A percentile compares a stretch with the other conserved stretches of the same genome.
Evolutionary conservation across 257 asterid species (phyloP).

Genomic region (Capsicum rhomboideum): DNA sequence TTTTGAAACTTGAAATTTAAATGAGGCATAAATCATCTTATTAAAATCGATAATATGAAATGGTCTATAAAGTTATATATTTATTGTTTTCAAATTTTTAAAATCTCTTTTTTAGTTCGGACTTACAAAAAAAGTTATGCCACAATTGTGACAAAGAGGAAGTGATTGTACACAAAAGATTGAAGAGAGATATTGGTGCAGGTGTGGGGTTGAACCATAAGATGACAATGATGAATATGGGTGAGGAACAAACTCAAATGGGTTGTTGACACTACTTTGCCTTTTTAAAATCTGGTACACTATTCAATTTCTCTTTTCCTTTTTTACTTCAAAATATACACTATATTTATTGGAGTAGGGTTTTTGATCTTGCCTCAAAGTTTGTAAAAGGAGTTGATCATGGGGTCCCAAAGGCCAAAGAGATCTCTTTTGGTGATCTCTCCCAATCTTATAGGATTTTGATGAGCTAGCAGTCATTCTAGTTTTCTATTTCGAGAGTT

Average conservation of each 20-base stretch:
- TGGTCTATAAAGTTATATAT: too few species aligned
- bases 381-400: slow-evolving; percentile 21
- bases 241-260: slow-evolving; percentile 31
- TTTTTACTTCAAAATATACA: background rate
- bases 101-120: too few species aligned
- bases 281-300: background rate
- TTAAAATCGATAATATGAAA: too few species aligned
- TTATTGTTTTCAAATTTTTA: too few species aligned
- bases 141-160: too few species aligned
- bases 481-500: background rate
- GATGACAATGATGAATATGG: slow-evolving; percentile 34
- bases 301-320: background rate
- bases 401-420: slow-evolving; percentile 4
- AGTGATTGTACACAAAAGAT: background rate
- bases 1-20: too few species aligned
- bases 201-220: slow-evolving; percentile 29
- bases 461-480: slow-evolving; percentile 10
- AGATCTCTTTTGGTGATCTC: background rate
- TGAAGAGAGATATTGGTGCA: background rate
- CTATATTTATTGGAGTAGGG: slow-evolving; percentile 2
- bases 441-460: background rate
- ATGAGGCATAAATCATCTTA: too few species aligned
- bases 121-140: too few species aligned
- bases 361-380: slow-evolving; percentile 42
- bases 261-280: slow-evolving; percentile 26